Conservation (phyloP, 805 yeast genomes). For the Saccharomycopsis synnaedendra region DNA sequence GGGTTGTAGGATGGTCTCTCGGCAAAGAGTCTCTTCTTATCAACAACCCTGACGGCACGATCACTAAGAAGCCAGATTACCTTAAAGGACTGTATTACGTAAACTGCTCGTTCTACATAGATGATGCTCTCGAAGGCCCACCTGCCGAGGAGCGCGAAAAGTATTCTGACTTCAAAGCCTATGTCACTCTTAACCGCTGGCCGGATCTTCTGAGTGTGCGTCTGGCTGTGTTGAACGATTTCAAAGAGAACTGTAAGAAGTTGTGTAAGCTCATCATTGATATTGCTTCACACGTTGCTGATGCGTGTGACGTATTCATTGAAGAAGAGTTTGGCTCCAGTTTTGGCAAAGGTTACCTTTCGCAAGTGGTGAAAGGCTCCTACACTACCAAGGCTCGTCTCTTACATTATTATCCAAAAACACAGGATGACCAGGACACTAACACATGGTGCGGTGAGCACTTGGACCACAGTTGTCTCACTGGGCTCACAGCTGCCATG, state of each 20-base stretch:
- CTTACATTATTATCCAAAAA: slow-evolving; percentile 39
- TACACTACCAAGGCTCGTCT: slow-evolving; percentile 48
- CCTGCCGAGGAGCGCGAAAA: slow-evolving; percentile 22
- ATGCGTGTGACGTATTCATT: slow-evolving; percentile 39
- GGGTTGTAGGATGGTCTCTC: slow-evolving; percentile 52
- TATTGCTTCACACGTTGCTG: slow-evolving; percentile 39
- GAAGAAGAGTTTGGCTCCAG: slow-evolving; percentile 17
- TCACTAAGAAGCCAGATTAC: slow-evolving; percentile 23
- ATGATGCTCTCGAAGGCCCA: slow-evolving; percentile 36
- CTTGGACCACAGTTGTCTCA: slow-evolving; percentile 46
- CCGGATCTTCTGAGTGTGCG: slow-evolving; percentile 22
- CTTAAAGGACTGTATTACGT: slow-evolving; percentile 48
- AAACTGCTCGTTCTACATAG: slow-evolving; percentile 44
- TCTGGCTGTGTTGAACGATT: slow-evolving; percentile 22
- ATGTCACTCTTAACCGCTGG: slow-evolving; percentile 43
- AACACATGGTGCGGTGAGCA: slow-evolving; percentile 55
- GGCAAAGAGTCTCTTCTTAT: slow-evolving; percentile 43
- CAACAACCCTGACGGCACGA: slow-evolving; percentile 19
- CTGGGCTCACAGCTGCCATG: slow-evolving; percentile 47
- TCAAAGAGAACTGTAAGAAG: slow-evolving; percentile 27
- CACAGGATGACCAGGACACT: slow-evolving; percentile 14
- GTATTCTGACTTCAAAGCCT: slow-evolving; percentile 29
- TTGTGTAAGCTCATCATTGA: slow-evolving; percentile 35
- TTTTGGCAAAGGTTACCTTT: slow-evolving; percentile 22
- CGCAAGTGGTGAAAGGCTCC: slow-evolving; percentile 34